These are phyloP conservation scores for Phaeosphaeria sp. DNA, from an alignment of 2,329 filamentous ascomycete species.

Conservation along the genomic window DNA sequence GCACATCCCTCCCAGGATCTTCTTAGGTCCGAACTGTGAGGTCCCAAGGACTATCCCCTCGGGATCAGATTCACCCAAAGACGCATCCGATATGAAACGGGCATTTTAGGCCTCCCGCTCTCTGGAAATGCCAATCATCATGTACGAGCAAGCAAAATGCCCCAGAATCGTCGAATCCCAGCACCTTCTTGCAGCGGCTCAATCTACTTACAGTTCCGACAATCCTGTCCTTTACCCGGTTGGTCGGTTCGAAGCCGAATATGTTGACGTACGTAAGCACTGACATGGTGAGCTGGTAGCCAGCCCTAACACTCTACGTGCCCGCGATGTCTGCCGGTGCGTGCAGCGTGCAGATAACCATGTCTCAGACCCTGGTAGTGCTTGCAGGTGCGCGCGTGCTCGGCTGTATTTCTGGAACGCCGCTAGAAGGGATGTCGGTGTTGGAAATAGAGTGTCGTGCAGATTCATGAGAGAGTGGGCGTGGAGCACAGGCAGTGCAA, in stretches of 20 bases:
- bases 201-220: neutral
- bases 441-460: neutral
- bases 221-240: neutral
- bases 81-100: neutral
- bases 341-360: neutral
- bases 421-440: neutral
- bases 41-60: too few species aligned
- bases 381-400: neutral
- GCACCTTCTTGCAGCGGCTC: neutral
- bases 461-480: neutral
- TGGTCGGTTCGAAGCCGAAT: neutral
- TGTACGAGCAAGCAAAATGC: neutral
- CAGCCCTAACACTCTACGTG: neutral
- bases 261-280: neutral
- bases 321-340: neutral
- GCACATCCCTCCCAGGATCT: too few species aligned
- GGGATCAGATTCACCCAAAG: neutral
- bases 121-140: neutral
- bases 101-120: neutral
- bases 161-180: neutral
- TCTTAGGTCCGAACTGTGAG: too few species aligned
- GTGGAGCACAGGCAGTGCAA: neutral
- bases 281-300: neutral
- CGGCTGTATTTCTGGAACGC: neutral
- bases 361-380: neutral